phyloP scores from a whole-genome alignment of 768 basidiomycete species.

The Pleurotus eryngii region DNA sequence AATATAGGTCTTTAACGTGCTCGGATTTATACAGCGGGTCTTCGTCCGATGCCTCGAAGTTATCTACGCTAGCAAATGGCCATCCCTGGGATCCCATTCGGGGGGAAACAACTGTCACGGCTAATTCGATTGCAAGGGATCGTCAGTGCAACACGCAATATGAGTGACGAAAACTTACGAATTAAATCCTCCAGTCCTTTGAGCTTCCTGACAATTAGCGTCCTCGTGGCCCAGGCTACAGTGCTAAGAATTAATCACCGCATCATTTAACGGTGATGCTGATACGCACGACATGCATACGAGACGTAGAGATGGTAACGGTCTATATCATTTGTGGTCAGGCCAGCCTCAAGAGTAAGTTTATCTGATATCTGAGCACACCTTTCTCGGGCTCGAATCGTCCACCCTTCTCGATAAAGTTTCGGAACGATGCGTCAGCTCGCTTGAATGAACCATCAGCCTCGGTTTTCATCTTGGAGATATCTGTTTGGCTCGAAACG shows the following conservation, averaged over 20 bases:
- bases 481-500: constrained; percentile 40
- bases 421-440: constrained; percentile 49
- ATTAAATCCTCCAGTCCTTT: constrained; percentile 89
- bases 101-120: constrained; percentile 80
- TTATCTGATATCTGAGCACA: constrained; percentile 25
- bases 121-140: constrained; percentile 31
- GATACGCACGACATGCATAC: constrained; percentile 71
- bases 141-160: constrained; percentile 6
- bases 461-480: constrained; percentile 47
- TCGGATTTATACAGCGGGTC: constrained; percentile 70
- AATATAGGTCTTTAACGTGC: constrained; percentile 84
- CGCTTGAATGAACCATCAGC: constrained; percentile 55
- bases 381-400: constrained; percentile 76
- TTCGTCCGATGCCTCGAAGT: constrained; percentile 67
- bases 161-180: constrained; percentile 39
- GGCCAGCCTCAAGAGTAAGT: neutral
- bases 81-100: constrained; percentile 82
- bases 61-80: constrained; percentile 74
- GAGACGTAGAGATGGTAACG: constrained; percentile 93
- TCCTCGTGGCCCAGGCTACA: constrained; percentile 89
- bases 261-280: neutral
- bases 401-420: constrained; percentile 51
- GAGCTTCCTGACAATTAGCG: constrained; percentile 84
- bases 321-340: constrained; percentile 40
- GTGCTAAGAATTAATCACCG: no score